Base-by-base conservation (phyloP, 2,329 filamentous ascomycete genomes). In the Sclerotinia sclerotiorum region DNA sequence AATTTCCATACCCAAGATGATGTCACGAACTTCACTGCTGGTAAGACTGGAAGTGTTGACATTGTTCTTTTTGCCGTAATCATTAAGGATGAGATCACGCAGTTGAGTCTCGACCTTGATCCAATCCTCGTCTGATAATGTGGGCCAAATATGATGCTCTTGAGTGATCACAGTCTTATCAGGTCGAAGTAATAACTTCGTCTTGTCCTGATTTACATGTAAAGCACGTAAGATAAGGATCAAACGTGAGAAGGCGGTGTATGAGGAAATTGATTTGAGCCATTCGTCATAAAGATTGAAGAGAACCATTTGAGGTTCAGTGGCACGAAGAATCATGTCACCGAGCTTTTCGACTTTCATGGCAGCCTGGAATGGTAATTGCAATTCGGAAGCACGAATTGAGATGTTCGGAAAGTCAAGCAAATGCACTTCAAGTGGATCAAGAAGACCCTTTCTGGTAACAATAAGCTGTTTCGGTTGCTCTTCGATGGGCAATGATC, bases 21-120 rank as follows among this genome's bases (percentile, higher is more conserved):
- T 98, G 77, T 99, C 95, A 75, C 95, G 90, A 63, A 99, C 95
- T 87, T 99, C 95, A 76, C 92, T 97, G 78, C 89, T 97, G 1
- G 95, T 99, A 80, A 99, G 84, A 79, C 93, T 97, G 21, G 96
- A 96, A 17, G 95, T 94, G 76, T 99, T 99, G 83, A 99, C 95
- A 75, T 98, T 99, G 84, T 99, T 99, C 87, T 99, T 99, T 87
- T 98, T 99, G 78, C 95, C 95, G 78, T 99, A 99, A 78, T 99
- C 95, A 74, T 98, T 97, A 74, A 99, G 79, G 76, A 99, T 99
- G 73, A 99, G 83, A 83, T 99, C 95, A 79, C 95, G 90, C 54
- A 99, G 84, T 78, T 97, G 92, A 57, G 93, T 93, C 84, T 99
- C 95, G n/a, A 99, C 93, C 87, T 97, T 97, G 81, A 99, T 95